Evolutionary conservation across 2,329 filamentous ascomycete species (phyloP).

Genomic region (Cyphellophora attinorum): DNA sequence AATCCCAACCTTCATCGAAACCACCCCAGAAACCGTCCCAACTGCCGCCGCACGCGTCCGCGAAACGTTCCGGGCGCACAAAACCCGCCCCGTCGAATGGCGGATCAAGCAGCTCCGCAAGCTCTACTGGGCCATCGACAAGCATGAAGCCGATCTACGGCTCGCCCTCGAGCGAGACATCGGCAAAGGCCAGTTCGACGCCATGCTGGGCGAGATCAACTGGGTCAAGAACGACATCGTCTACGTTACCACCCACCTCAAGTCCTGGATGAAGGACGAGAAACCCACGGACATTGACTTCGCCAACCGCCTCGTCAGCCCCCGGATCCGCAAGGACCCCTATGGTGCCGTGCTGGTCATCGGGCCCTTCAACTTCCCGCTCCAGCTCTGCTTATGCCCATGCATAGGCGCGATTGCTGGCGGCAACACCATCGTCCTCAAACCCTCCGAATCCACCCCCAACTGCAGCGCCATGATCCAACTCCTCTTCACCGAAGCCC

Average conservation of each 20-base stretch:
- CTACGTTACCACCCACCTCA: slow-evolving; percentile 66
- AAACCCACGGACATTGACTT: slow-evolving; percentile 59
- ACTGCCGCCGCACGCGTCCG: slow-evolving; percentile 51
- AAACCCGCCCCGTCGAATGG: slow-evolving; percentile 74
- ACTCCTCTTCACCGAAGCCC: slow-evolving; percentile 63
- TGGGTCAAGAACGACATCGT: slow-evolving; percentile 76
- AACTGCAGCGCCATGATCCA: slow-evolving; percentile 68
- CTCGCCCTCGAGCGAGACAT: slow-evolving; percentile 72
- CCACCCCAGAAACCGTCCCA: slow-evolving; percentile 58
- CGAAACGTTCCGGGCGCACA: slow-evolving; percentile 64
- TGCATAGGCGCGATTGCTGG: slow-evolving; percentile 84
- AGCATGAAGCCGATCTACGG: slow-evolving; percentile 62
- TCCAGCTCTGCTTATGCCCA: slow-evolving; percentile 69
- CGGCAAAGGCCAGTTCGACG: slow-evolving; percentile 67
- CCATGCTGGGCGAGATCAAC: slow-evolving; percentile 62
- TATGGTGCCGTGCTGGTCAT: slow-evolving; percentile 76
- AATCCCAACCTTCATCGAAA: slow-evolving; percentile 47
- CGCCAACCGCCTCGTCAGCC: slow-evolving; percentile 58
- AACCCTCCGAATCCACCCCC: slow-evolving; percentile 79
- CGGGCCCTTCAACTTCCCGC: slow-evolving; percentile 89
- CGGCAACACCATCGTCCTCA: slow-evolving; percentile 80
- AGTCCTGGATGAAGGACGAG: slow-evolving; percentile 77
- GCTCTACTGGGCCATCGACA: slow-evolving; percentile 85
- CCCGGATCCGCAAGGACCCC: slow-evolving; percentile 77
- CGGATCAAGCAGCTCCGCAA: slow-evolving; percentile 79